Evolutionary conservation across 2,329 filamentous ascomycete species (phyloP).

Genomic region (Pseudogymnoascus sp.): DNA sequence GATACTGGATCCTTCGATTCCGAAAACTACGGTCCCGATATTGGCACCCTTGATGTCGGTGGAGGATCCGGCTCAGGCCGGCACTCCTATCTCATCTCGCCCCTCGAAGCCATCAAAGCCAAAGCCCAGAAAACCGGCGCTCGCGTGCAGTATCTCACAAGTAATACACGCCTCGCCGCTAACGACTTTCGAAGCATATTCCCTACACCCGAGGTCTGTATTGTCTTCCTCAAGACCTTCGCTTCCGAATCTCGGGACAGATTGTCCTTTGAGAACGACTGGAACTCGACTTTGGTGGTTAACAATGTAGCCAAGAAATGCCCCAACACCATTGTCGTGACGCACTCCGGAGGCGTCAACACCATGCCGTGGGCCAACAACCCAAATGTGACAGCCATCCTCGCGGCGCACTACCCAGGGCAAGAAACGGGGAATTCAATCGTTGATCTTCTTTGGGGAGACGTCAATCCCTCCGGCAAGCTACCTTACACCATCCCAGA

Average conservation of each 20-base stretch:
- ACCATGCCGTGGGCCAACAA: slow-evolving; percentile 50
- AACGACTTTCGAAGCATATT: slow-evolving; percentile 18
- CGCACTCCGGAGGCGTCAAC: slow-evolving; percentile 56
- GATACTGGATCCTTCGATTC: too few relatives aligned
- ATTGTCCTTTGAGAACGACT: slow-evolving; percentile 46
- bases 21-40: slow-evolving; percentile 29
- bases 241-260: slow-evolving; percentile 57
- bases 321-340: slow-evolving; percentile 45
- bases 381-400: slow-evolving; percentile 53
- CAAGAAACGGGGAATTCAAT: slow-evolving; percentile 55
- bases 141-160: slow-evolving; percentile 37
- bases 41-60: slow-evolving; percentile 49
- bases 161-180: slow-evolving; percentile 37
- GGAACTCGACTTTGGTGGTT: slow-evolving; percentile 56
- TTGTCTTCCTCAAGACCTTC: slow-evolving; percentile 60
- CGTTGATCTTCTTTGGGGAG: slow-evolving; percentile 53
- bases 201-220: slow-evolving; percentile 51
- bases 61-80: slow-evolving; percentile 51
- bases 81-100: slow-evolving; percentile 47
- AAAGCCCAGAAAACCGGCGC: slow-evolving; percentile 37
- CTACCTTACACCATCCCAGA: slow-evolving; percentile 60
- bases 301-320: slow-evolving; percentile 40
- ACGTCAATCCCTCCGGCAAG: slow-evolving; percentile 44
- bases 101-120: slow-evolving; percentile 48
- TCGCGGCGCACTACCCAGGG: slow-evolving; percentile 55